Evolutionary conservation across 176 grass and related monocot genomes (phyloP), one percentile per base, ranked within the genome.

Genomic region (Stipa capillata): DNA sequence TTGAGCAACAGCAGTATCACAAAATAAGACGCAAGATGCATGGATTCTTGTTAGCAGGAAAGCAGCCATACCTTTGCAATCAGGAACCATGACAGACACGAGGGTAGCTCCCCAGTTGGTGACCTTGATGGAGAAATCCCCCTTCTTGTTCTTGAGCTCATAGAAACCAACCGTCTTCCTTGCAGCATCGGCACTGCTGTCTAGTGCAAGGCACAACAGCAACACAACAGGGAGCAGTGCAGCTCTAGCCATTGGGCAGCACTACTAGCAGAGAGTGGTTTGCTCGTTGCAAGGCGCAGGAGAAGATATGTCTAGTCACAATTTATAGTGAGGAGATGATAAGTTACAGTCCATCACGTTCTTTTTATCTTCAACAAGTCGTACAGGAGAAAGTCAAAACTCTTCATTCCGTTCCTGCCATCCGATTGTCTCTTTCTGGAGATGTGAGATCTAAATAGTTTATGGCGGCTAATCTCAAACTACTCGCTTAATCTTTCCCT

Each of bases 101-200:
- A 94, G 36, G 10, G 73, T 90, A 74, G 85, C 92, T 23, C 96
- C 96, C 77, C 59, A 89, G 40, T 98, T 94, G 61, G 87, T 93
- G 80, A 98, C 27, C 77, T 74, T 92, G 40, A 98, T 60, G 64
- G 92, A 94, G 83, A 94, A 98, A 80, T 98, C 90, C 5, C 90
- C 83, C 52, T 71, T 94, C 21, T 15, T 61, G 57, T 72, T 79
- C 44, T 48, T 89, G 73, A 88, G 87, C 78, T 90, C 85, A 42
- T 93, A 98, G 65, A 93, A 75, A 8, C 92, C 83, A 5, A 87
- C 80, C 72, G 31, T 74, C 61, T 86, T 90, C 69, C 64, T 79
- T 51, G 61, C 59, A 80, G 73, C 69, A 82, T 21, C 79, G 55
- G 25, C 64, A 8, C 15, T 11, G 65, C 39, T 10, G 29, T 79